Conservation (phyloP, 2,329 filamentous ascomycete species). For the Cladosporium sphaerospermum region DNA sequence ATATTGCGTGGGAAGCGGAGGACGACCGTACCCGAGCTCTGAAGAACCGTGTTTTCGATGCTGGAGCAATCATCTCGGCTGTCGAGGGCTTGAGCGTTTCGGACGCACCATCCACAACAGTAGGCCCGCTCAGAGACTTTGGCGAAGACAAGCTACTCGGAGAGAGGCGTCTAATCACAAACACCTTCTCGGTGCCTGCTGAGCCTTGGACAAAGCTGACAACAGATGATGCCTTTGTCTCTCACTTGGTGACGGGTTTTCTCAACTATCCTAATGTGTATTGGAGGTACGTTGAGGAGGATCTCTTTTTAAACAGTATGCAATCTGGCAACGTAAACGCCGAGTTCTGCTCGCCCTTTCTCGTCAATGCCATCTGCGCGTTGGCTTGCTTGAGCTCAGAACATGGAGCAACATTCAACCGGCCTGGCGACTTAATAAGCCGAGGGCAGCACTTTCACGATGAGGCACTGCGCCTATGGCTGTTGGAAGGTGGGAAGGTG, state of each 20-base stretch:
- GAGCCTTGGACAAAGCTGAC: constrained; percentile 27
- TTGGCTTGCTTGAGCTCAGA: not conserved
- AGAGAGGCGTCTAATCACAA: constrained; percentile 1
- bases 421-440: not conserved
- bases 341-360: constrained; percentile 21
- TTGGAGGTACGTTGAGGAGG: constrained; percentile 29
- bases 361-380: not conserved
- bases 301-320: constrained; percentile 34
- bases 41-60: not conserved
- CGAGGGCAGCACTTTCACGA: not conserved
- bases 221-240: constrained; percentile 25
- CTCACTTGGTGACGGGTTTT: constrained; percentile 27
- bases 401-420: not conserved
- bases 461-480: constrained; percentile 2
- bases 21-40: not conserved
- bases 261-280: constrained; percentile 20
- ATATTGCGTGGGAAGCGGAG: not conserved
- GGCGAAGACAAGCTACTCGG: not conserved
- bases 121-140: not conserved
- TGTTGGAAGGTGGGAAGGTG: not conserved
- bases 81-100: not conserved
- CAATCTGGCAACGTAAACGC: constrained; percentile 22
- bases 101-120: not conserved
- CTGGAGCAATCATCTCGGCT: not conserved
- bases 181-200: constrained; percentile 22